Evolutionary conservation across 257 asterid species (phyloP).

Genomic region (Fraxinus quadrangulata): DNA sequence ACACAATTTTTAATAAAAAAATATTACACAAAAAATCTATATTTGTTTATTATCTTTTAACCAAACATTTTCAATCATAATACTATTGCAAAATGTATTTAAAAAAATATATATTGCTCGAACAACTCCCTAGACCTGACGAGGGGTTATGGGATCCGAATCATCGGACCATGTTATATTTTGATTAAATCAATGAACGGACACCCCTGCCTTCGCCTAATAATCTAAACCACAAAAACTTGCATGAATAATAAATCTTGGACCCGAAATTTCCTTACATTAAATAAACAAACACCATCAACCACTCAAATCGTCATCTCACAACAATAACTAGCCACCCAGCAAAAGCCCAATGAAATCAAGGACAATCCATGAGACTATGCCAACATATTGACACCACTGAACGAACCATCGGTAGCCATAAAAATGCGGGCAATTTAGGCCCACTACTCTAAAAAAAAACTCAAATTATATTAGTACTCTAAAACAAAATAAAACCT

Average conservation of each 20-base stretch:
- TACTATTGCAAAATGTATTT: no score
- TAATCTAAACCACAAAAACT: neutral
- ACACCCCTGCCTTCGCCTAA: no score
- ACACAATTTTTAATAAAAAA: no score
- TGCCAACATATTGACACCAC: neutral
- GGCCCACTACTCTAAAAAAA: no score
- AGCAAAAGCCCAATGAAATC: slow-evolving; percentile 23
- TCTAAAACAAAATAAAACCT: neutral
- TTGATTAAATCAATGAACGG: no score
- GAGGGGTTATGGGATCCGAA: no score
- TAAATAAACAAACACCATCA: slow-evolving; percentile 33
- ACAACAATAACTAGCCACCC: slow-evolving; percentile 36
- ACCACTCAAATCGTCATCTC: slow-evolving; percentile 48
- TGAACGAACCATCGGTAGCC: slow-evolving; percentile 10
- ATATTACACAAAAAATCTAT: no score
- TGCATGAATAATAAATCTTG: slow-evolving; percentile 3
- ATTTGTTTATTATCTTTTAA: no score
- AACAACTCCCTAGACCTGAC: no score
- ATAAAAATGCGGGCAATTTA: slow-evolving; percentile 35
- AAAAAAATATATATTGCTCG: no score
- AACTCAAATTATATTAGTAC: slow-evolving; percentile 22
- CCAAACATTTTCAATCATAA: no score
- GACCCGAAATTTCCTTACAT: slow-evolving; percentile 4
- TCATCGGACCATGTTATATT: no score
- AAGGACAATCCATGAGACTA: neutral